Evolutionary conservation across 1,139 yeast species (phyloP), one percentile per base, ranked within the genome.

Genomic region (Protomyces inundatus): DNA sequence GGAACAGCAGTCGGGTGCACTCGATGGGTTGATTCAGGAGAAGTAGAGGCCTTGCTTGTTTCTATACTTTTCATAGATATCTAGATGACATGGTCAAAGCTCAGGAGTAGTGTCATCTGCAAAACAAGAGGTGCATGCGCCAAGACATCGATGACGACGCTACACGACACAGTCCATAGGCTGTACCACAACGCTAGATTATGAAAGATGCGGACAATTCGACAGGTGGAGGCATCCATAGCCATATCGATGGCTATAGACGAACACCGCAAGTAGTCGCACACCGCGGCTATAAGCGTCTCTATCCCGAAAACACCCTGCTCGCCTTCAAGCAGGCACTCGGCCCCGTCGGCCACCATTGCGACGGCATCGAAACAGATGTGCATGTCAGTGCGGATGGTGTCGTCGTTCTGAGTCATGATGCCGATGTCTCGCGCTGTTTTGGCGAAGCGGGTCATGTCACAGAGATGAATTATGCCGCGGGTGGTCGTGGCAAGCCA

Each of bases 231-330:
- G 23, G 23, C 23, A 23, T 23, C 23, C 1, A 1, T 1, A 2
- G 2, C 23, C 23, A 23, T 23, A 23, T 23, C 23, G 23, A 23
- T 23, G 23, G 23, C 23, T 23, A 23, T 23, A 23, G 23, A 9
- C 48, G 48, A 23, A 14, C 7, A 16, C 62, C 62, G 12, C 62
- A 58, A 42, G 53, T 55, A 34, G 59, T 64, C 33, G 67, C 67
- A 9, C 66, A 65, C 40, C 65, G 66, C 6, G 66, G 77, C 3
- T 86, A 78, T 75, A 84, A 86, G 65, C 83, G 82, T 40, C 76
- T 79, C 64, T 86, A 76, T 69, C 88, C 95, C 3, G 98, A 91
- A 72, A 91, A 91, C 74, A 87, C 97, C 3, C 69, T 90, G 16
- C 71, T 78, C 1, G 90, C 96, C 1, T 88, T 89, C 74, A 77